Evolutionary conservation across 352 stramenopile species (phyloP), one percentile per base, ranked within the genome.

Genomic region (Pythium guiyangense): DNA sequence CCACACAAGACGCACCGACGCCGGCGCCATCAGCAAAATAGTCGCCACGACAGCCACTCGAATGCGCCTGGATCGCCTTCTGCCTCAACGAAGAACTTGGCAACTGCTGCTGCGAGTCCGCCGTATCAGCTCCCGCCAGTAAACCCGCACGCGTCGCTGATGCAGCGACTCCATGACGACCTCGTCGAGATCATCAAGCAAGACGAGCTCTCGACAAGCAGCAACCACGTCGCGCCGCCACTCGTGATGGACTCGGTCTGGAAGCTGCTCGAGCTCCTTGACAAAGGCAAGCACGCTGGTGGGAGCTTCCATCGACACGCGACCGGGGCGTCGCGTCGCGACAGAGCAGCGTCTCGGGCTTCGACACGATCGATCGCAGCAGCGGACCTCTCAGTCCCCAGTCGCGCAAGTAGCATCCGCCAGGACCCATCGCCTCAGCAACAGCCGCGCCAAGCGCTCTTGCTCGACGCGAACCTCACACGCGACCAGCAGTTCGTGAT

Each of bases 401-500:
- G 40, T n/a, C 52, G n/a, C 22, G 8, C n/a, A 45, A 54, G 27
- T 34, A 64, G 51, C 35, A 25, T 52, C 6, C 46, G 14, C 15
- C 48, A 53, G 31, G 31, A 43, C 12, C 17, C 31, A 2, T 29
- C 20, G 39, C 12, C 31, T 2, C 31, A 37, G 31, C 31, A 37
- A 37, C 27, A 44, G 17, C 35, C 39, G 15, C 46, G 17, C 5
- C 42, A 64, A 27, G 26, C 48, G 8, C 54, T 59, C 2, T 22
- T 47, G 18, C 27, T 71, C 0, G 60, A 59, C 3, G 46, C 29
- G 0, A 64, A 70, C 34, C 55, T 90, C 18, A 78, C 74, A 47
- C 27, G 52, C 1, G 79, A 90, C 49, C 79, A 87, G 62, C 73
- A 86, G 47, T 86, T 80, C 43, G 25, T 79, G 20, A 72, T 87